Evolutionary conservation across 2,329 filamentous ascomycete species (phyloP).

Genomic region (Capronia americana): DNA sequence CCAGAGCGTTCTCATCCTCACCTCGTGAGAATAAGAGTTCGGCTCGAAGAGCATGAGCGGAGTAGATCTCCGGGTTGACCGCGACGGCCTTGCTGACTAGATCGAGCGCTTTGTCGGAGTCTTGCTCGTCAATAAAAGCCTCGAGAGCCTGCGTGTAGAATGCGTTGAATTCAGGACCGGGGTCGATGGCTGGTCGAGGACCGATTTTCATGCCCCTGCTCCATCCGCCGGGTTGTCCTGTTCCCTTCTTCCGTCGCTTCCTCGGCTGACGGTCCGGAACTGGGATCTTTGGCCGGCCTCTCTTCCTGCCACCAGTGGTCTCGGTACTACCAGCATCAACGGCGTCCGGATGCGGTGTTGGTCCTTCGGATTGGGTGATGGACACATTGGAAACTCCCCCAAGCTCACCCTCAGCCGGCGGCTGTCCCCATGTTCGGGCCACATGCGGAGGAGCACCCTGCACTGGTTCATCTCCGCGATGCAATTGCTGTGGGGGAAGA

Average conservation of each 20-base stretch:
- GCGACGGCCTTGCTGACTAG: slow-evolving; percentile 58
- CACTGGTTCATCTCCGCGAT: background rate
- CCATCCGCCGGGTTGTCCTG: slow-evolving; percentile 43
- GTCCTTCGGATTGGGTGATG: background rate
- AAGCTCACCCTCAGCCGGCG: background rate
- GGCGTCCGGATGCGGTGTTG: background rate
- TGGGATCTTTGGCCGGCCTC: slow-evolving; percentile 8
- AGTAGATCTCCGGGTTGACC: slow-evolving; percentile 67
- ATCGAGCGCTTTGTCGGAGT: slow-evolving; percentile 53
- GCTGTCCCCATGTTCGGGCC: background rate
- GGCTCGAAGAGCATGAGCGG: slow-evolving; percentile 65
- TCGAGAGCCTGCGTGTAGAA: slow-evolving; percentile 56
- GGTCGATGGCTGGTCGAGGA: slow-evolving; percentile 54
- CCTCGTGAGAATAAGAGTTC: slow-evolving; percentile 64
- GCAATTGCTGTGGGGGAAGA: background rate
- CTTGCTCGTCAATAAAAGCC: slow-evolving; percentile 54
- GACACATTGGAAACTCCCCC: background rate
- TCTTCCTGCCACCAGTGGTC: background rate
- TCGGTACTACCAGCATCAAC: background rate
- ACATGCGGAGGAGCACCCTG: background rate
- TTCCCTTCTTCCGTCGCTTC: slow-evolving; percentile 35
- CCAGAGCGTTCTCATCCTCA: slow-evolving; percentile 62
- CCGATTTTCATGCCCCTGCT: slow-evolving; percentile 55
- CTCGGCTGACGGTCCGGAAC: background rate
- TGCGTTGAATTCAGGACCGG: slow-evolving; percentile 56